Evolutionary conservation across 371 early-diverging fungal genomes (phyloP).

Genomic region (Capniomyces stellatus): DNA sequence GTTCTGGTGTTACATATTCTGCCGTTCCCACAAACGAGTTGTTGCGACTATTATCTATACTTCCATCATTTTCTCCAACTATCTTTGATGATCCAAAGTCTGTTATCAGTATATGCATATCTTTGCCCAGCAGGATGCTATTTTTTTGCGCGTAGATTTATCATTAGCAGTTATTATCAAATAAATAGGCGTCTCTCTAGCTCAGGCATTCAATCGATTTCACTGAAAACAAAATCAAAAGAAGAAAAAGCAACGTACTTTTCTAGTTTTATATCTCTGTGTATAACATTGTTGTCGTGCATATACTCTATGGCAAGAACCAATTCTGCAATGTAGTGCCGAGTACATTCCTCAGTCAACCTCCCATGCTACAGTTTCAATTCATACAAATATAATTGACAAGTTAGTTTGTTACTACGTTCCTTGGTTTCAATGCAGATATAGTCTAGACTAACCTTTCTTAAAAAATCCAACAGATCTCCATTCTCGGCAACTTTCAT

Average conservation of each 20-base stretch:
- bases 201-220: too few species aligned
- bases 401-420: too few species aligned
- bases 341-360: conserved; percentile 50
- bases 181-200: too few species aligned
- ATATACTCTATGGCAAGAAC: conserved; percentile 64
- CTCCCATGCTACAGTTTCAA: conserved; percentile 30
- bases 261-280: conserved; percentile 69
- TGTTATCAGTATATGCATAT: conserved; percentile 66
- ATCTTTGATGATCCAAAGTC: conserved; percentile 67
- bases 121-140: conserved; percentile 44
- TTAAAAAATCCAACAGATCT: conserved; percentile 75
- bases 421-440: too few species aligned
- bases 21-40: conserved; percentile 92
- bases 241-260: conserved; percentile 23
- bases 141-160: too few species aligned
- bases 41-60: not conserved
- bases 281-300: conserved; percentile 70
- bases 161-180: too few species aligned
- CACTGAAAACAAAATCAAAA: too few species aligned
- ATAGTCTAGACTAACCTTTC: conserved; percentile 21
- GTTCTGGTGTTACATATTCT: conserved; percentile 92
- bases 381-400: too few species aligned
- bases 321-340: conserved; percentile 80
- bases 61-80: conserved; percentile 5
- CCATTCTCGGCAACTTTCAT: conserved; percentile 71